These are phyloP conservation scores for Trypanosoma cruzi DNA, from an alignment of 208 protist genomes.

Conservation along the genomic window DNA sequence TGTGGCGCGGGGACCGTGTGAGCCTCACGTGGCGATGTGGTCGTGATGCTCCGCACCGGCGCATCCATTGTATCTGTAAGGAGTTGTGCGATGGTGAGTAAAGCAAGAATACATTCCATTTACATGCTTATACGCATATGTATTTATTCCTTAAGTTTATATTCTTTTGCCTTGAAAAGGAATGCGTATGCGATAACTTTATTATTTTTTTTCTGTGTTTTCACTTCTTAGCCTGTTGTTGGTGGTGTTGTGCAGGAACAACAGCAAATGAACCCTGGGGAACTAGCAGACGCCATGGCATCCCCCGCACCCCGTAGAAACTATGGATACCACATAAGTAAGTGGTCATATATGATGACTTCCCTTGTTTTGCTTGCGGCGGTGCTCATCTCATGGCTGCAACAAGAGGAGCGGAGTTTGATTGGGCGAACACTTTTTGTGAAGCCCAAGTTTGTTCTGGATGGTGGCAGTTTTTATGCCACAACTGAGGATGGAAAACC, in stretches of 20 bases:
- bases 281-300: not conserved
- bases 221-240: not conserved
- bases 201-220: not conserved
- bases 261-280: not conserved
- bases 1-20: conserved; percentile 47
- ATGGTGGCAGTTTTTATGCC: conserved; percentile 29
- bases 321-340: not conserved
- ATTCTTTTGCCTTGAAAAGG: not conserved
- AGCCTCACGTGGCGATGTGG: conserved; percentile 81
- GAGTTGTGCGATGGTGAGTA: conserved; percentile 65
- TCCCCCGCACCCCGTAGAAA: not conserved
- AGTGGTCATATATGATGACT: not conserved
- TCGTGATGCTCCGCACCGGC: conserved; percentile 37
- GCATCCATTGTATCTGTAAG: conserved; percentile 47
- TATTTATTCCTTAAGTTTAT: not conserved
- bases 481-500: conserved; percentile 15
- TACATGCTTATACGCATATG: not conserved
- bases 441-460: conserved; percentile 14
- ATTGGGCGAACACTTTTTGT: conserved; percentile 16
- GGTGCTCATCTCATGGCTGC: not conserved
- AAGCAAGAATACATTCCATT: not conserved
- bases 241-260: not conserved
- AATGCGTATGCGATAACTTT: not conserved
- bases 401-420: not conserved
- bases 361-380: not conserved